phyloP scores from a whole-genome alignment of 2,329 filamentous ascomycete genomes.

The Stagonosporopsis cucurbitacearum region DNA sequence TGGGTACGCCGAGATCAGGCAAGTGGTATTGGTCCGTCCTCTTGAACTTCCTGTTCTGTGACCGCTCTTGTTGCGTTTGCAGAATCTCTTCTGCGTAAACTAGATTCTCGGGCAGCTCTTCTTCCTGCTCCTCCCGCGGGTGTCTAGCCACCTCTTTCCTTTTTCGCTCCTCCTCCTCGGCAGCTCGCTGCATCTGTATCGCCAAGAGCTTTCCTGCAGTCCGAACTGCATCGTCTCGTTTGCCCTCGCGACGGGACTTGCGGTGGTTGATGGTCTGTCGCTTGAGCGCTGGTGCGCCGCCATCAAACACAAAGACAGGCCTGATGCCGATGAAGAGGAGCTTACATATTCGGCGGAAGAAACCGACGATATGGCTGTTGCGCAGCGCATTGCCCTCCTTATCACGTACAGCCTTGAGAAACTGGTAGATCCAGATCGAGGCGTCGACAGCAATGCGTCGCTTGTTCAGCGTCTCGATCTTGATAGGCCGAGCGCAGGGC shows the following conservation, averaged over 20 bases:
- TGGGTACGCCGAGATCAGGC: constrained; percentile 78
- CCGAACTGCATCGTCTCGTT: constrained; percentile 87
- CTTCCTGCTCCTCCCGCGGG: constrained; percentile 62
- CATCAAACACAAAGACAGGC: constrained; percentile 97
- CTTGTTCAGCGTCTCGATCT: constrained; percentile 93
- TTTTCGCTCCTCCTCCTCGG: constrained; percentile 81
- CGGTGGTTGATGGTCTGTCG: constrained; percentile 84
- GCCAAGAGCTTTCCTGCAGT: constrained; percentile 92
- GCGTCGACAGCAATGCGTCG: constrained; percentile 97
- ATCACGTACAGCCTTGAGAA: constrained; percentile 97
- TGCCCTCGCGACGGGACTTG: constrained; percentile 81
- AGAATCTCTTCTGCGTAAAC: constrained; percentile 92
- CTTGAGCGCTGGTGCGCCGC: constrained; percentile 89
- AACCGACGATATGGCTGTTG: constrained; percentile 95
- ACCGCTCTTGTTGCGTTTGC: constrained; percentile 78
- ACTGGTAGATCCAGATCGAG: constrained; percentile 99
- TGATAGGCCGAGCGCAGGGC: constrained; percentile 93
- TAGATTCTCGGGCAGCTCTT: constrained; percentile 75
- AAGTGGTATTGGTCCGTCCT: constrained; percentile 96
- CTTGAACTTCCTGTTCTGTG: constrained; percentile 77
- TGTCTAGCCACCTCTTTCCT: constrained; percentile 57
- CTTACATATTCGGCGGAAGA: constrained; percentile 98
- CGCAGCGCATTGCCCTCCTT: constrained; percentile 96
- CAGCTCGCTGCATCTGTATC: constrained; percentile 89
- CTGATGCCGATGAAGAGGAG: constrained; percentile 95